Evolutionary conservation across 75 land plant species (phyloP).

Genomic region (Sequoia sempervirens): DNA sequence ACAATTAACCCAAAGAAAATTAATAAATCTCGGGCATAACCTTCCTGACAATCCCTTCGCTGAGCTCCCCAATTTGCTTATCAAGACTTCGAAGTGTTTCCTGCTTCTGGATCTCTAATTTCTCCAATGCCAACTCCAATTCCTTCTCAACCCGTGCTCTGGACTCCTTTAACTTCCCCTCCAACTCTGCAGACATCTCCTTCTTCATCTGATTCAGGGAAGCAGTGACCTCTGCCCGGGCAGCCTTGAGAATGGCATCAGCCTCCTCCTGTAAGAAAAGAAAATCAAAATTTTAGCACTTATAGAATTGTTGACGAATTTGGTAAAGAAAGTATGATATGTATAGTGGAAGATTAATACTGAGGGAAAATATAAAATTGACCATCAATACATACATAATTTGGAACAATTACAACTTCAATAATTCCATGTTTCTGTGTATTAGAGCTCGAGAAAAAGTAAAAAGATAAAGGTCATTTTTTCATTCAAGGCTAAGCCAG

Average conservation of each 20-base stretch:
- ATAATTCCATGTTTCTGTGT: not conserved
- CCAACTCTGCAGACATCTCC: slow-evolving; percentile 78
- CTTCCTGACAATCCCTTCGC: slow-evolving; percentile 79
- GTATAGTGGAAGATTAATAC: not conserved
- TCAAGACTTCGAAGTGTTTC: slow-evolving; percentile 76
- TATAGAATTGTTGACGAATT: not conserved
- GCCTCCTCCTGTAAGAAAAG: slow-evolving; percentile 72
- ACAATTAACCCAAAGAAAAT: not conserved
- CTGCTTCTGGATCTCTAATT: slow-evolving; percentile 74
- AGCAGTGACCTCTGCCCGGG: slow-evolving; percentile 85
- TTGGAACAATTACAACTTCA: not conserved
- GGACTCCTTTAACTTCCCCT: slow-evolving; percentile 75
- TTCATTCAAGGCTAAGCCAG: not conserved
- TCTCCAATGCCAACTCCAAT: slow-evolving; percentile 58
- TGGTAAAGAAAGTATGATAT: not conserved
- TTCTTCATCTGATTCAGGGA: slow-evolving; percentile 91
- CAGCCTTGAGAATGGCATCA: slow-evolving; percentile 75
- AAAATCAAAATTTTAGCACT: not conserved
- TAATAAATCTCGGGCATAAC: slow-evolving; percentile 46
- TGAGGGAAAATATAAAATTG: not conserved
- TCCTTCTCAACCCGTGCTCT: slow-evolving; percentile 73
- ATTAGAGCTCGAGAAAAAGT: not conserved
- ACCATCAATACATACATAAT: not conserved
- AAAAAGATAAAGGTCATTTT: not conserved
- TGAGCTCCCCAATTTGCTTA: slow-evolving; percentile 66